Evolutionary conservation across 306 rosid species (phyloP).

Genomic region (Hippophae rhamnoides): DNA sequence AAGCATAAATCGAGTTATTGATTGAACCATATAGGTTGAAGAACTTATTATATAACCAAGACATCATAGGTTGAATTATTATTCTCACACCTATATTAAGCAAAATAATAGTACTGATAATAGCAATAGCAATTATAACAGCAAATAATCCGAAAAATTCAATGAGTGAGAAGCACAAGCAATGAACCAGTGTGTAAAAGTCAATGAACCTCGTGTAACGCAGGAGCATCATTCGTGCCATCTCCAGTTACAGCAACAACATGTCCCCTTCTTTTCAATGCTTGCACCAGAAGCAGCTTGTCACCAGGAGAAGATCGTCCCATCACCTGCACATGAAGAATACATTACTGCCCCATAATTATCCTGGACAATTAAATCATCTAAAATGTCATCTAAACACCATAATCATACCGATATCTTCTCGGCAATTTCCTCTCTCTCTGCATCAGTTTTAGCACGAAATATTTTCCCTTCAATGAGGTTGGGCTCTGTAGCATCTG

Average conservation of each 20-base stretch:
- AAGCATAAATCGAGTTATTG: no score
- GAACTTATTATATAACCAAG: no score
- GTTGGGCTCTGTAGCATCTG: conserved; percentile 44
- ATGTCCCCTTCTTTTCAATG: conserved; percentile 61
- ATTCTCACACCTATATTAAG: no score
- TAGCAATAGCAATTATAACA: no score
- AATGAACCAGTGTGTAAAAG: neutral
- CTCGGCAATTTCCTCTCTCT: conserved; percentile 53
- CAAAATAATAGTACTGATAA: no score
- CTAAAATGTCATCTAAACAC: neutral
- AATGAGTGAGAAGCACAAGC: neutral
- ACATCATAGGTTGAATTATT: no score
- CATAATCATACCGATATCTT: conserved; percentile 44
- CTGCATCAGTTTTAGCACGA: conserved; percentile 44
- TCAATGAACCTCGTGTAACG: conserved; percentile 65
- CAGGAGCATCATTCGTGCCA: conserved; percentile 95
- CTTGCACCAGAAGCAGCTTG: conserved; percentile 89
- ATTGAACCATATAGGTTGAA: no score
- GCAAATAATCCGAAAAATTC: neutral
- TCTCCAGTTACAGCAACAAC: conserved; percentile 94
- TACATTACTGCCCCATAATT: neutral
- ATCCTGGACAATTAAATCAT: neutral
- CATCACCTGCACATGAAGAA: conserved; percentile 54
- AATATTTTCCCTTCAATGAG: conserved; percentile 77
- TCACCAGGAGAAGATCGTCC: conserved; percentile 90